Conservation (phyloP, 148 eudicot genomes). For the Dysphania ambrosioides region DNA sequence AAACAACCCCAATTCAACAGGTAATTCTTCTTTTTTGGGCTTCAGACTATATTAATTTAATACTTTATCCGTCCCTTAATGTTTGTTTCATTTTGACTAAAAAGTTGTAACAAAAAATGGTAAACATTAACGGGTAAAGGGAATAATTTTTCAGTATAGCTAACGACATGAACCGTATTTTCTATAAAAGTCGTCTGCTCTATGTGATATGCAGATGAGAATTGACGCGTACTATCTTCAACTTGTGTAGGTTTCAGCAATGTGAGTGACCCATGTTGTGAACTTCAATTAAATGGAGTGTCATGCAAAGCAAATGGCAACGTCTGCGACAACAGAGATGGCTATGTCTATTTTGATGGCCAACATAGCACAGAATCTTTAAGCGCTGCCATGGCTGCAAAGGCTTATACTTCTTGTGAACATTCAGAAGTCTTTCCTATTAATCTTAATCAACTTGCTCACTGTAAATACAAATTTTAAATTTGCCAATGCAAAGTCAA, state of each 20-base stretch:
- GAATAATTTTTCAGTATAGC: no score
- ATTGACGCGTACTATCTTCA: no score
- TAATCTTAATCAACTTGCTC: constrained; percentile 10
- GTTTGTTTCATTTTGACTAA: no score
- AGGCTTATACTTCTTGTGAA: constrained; percentile 15
- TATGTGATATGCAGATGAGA: no score
- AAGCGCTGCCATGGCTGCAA: constrained; percentile 18
- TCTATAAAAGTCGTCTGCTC: no score
- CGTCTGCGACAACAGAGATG: constrained; percentile 20
- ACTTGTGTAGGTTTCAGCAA: constrained; percentile 27
- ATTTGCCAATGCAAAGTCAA: no score
- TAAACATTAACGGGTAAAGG: no score
- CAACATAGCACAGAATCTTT: constrained; percentile 38
- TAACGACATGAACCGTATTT: no score
- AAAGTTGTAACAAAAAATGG: no score
- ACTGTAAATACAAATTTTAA: no score
- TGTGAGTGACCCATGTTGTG: constrained; percentile 27
- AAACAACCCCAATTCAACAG: constrained; percentile 19
- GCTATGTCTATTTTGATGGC: constrained; percentile 31
- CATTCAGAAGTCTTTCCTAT: constrained; percentile 5
- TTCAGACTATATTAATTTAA: no score
- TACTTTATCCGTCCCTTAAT: no score
- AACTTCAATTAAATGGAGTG: constrained; percentile 13
- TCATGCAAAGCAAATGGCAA: constrained; percentile 23
- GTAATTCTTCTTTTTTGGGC: constrained; percentile 21